Evolutionary conservation across 2,329 filamentous ascomycete species (phyloP).

Genomic region (Orbilia quercus): DNA sequence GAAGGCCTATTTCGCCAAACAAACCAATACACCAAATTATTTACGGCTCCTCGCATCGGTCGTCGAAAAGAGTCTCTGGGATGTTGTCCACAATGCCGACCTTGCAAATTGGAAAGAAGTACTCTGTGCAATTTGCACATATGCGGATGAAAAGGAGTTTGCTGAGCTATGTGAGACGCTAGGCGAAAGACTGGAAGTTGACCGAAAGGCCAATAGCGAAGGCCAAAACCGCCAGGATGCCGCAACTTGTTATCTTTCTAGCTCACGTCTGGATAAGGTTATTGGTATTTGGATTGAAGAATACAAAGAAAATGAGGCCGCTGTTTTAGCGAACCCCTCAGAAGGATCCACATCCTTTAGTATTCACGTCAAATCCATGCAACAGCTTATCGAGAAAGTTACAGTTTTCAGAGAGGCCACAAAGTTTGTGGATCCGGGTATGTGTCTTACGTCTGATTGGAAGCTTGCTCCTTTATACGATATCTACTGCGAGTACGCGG

Average conservation of each 20-base stretch:
- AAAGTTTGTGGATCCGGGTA: constrained; percentile 85
- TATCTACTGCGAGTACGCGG: constrained; percentile 96
- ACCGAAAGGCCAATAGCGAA: constrained; percentile 68
- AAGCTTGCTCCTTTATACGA: constrained; percentile 88
- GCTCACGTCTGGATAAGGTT: constrained; percentile 97
- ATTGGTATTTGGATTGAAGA: constrained; percentile 93
- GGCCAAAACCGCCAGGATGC: constrained; percentile 79
- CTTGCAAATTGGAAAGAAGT: constrained; percentile 95
- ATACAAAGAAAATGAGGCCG: constrained; percentile 77
- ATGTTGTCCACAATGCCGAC: constrained; percentile 95
- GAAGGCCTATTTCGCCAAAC: constrained; percentile 85
- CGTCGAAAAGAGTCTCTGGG: constrained; percentile 96
- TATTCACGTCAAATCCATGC: constrained; percentile 85
- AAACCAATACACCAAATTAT: constrained; percentile 86
- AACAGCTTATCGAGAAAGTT: constrained; percentile 97
- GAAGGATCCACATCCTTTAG: constrained; percentile 81
- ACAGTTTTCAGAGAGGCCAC: constrained; percentile 94
- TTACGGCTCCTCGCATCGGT: constrained; percentile 89
- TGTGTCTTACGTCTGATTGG: constrained; percentile 79
- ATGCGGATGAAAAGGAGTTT: constrained; percentile 89
- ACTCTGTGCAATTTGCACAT: constrained; percentile 95
- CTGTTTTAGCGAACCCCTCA: constrained; percentile 74
- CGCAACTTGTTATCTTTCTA: constrained; percentile 94
- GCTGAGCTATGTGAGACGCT: constrained; percentile 93
- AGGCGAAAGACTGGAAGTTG: constrained; percentile 87